phyloP scores from a whole-genome alignment of 78 protist genomes.

The Tieghemostelium lacteum region DNA sequence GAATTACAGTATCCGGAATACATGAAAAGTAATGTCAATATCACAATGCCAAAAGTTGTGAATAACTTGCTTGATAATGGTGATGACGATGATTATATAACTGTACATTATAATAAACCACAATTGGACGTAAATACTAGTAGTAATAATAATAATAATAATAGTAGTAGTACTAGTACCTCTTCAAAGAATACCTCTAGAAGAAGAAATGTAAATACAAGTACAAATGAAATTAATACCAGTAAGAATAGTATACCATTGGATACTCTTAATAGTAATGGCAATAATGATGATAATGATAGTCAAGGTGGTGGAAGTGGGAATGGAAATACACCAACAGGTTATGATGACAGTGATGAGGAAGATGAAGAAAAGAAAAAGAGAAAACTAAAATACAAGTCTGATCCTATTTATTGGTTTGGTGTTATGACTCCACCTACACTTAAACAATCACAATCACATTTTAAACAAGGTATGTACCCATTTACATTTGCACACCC shows the following conservation, averaged over 20 bases:
- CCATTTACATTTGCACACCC: background rate
- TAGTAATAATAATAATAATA: too few species aligned
- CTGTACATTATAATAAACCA: background rate
- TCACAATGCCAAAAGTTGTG: background rate
- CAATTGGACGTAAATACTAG: background rate
- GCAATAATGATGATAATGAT: background rate
- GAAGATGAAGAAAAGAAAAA: slow-evolving; percentile 21
- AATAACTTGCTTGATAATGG: background rate
- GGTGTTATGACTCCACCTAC: slow-evolving; percentile 53
- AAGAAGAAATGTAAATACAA: slow-evolving; percentile 1
- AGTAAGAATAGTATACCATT: background rate
- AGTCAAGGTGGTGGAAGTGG: background rate
- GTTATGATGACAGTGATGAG: background rate
- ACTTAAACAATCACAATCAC: slow-evolving; percentile 62
- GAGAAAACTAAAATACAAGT: slow-evolving; percentile 29
- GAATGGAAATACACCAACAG: background rate
- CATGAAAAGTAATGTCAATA: slow-evolving; percentile 13
- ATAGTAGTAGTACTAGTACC: background rate
- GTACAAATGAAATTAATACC: background rate
- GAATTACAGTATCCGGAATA: slow-evolving; percentile 57
- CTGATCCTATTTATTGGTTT: slow-evolving; percentile 69
- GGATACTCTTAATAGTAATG: slow-evolving; percentile 6
- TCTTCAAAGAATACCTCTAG: background rate
- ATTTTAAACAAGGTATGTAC: slow-evolving; percentile 57
- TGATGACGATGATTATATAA: background rate